Evolutionary conservation across 768 basidiomycete genomes (phyloP).

Genomic region (Dictyophora rubrovolvata): DNA sequence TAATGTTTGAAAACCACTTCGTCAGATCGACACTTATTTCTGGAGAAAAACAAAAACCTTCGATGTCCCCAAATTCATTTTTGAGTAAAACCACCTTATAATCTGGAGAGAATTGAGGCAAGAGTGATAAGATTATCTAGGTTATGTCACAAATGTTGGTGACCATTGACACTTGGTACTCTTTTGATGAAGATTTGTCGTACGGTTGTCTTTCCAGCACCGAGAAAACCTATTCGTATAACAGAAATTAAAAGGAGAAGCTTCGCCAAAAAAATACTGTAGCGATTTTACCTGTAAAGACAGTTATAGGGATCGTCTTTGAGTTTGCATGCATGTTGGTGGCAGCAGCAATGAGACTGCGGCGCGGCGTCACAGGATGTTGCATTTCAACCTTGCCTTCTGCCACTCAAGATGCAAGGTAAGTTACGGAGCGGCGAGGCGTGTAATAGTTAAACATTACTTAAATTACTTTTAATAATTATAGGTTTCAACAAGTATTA

Average conservation of each 20-base stretch:
- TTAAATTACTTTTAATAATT: not conserved
- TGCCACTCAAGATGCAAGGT: not conserved
- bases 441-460: not conserved
- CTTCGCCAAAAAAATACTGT: constrained; percentile 11
- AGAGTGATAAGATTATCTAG: constrained; percentile 66
- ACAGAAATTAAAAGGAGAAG: not conserved
- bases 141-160: not conserved
- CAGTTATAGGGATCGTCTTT: constrained; percentile 69
- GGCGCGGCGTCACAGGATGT: not conserved
- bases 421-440: not conserved
- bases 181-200: constrained; percentile 13
- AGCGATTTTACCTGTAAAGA: constrained; percentile 68
- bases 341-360: not conserved
- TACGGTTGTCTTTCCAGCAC: constrained; percentile 20
- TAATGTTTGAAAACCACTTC: not conserved
- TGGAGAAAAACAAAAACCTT: constrained; percentile 39
- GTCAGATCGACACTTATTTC: not conserved
- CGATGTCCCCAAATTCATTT: constrained; percentile 93
- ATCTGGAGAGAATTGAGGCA: constrained; percentile 71
- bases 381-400: no score
- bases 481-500: constrained; percentile 73
- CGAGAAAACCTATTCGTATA: constrained; percentile 14
- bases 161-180: not conserved
- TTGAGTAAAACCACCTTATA: constrained; percentile 88
- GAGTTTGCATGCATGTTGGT: not conserved